Conservation (phyloP, 352 stramenopile species). For the Pythium monospermum region DNA sequence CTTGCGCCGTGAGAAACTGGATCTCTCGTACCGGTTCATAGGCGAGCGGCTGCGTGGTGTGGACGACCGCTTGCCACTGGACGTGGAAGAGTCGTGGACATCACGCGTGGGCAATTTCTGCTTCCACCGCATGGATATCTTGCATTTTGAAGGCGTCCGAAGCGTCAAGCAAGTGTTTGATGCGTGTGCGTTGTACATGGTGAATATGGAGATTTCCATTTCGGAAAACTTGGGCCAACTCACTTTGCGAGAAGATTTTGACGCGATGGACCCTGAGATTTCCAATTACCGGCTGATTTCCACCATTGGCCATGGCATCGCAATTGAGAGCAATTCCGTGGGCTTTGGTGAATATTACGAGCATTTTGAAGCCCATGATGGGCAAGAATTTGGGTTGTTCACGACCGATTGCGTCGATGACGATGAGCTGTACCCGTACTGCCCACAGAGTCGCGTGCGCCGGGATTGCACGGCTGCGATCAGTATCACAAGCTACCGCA, state of each 20-base stretch:
- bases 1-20: conserved; percentile 1
- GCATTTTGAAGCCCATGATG: conserved; percentile 6
- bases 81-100: neutral
- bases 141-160: conserved; percentile 34
- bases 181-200: conserved; percentile 33
- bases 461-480: conserved; percentile 21
- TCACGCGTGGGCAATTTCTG: conserved; percentile 4
- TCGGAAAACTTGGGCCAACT: conserved; percentile 42
- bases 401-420: conserved; percentile 34
- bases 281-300: conserved; percentile 45
- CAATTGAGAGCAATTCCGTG: conserved; percentile 18
- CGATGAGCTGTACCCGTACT: conserved; percentile 47
- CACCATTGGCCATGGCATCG: conserved; percentile 16
- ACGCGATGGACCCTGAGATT: conserved; percentile 26
- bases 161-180: conserved; percentile 57
- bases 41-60: neutral
- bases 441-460: conserved; percentile 17
- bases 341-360: conserved; percentile 27
- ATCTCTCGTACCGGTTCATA: conserved; percentile 1
- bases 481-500: no score
- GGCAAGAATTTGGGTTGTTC: conserved; percentile 24
- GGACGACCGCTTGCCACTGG: neutral
- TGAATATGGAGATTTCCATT: conserved; percentile 58
- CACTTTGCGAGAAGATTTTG: conserved; percentile 47
- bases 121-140: conserved; percentile 23